A percentile compares a stretch with the other conserved stretches of the same genome.
Conservation (phyloP, 768 basidiomycete genomes). For the Agrocybe chaxingu region DNA sequence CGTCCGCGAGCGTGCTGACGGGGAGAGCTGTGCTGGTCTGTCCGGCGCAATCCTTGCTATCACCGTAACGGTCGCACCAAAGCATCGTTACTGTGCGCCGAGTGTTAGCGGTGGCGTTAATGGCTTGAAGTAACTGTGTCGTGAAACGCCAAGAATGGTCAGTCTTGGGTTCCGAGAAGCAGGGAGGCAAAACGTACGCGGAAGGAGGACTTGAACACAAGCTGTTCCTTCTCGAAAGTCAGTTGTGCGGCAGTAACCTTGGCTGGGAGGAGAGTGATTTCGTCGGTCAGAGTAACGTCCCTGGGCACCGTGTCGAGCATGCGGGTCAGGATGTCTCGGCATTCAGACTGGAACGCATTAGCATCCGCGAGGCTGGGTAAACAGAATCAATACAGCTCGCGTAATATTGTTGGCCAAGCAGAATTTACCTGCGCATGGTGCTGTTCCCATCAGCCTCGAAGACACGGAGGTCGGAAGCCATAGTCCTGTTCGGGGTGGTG, state of each 20-base stretch:
- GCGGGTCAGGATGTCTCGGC: conserved; percentile 35
- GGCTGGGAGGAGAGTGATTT: conserved; percentile 38
- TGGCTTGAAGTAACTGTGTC: conserved; percentile 30
- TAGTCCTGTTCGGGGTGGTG: conserved; percentile 27
- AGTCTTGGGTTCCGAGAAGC: neutral
- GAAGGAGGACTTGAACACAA: conserved; percentile 38
- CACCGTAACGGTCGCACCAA: conserved; percentile 40
- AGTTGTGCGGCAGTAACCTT: conserved; percentile 38
- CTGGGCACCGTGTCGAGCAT: conserved; percentile 50
- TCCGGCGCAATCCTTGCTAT: conserved; percentile 28
- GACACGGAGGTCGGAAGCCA: conserved; percentile 33
- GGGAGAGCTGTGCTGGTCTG: conserved; percentile 29
- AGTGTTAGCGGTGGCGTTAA: conserved; percentile 29
- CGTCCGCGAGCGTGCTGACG: conserved; percentile 25
- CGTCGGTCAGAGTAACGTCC: conserved; percentile 40
- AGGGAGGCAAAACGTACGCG: conserved; percentile 26
- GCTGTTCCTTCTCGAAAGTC: conserved; percentile 30
- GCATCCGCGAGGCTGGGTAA: conserved; percentile 26
- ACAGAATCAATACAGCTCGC: neutral
- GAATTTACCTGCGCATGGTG: conserved; percentile 27
- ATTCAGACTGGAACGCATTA: conserved; percentile 33
- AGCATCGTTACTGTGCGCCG: conserved; percentile 38
- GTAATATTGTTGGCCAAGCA: neutral
- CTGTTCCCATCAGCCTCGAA: conserved; percentile 32
- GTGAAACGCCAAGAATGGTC: neutral